phyloP scores from a whole-genome alignment of 176 grass and related monocot genomes.

The Pharus latifolius region DNA sequence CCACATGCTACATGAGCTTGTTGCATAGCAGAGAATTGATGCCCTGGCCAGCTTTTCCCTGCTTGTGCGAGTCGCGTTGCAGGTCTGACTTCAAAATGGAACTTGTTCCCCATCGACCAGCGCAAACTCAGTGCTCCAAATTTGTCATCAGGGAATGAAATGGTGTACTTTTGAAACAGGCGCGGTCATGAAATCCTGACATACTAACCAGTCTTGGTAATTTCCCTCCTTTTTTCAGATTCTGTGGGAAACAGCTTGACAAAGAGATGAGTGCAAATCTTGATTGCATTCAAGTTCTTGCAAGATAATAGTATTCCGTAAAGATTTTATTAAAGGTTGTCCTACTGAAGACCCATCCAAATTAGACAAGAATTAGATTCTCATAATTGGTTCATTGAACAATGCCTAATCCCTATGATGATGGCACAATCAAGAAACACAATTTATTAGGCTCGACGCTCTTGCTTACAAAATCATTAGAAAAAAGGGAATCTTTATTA shows the following conservation, averaged over 20 bases:
- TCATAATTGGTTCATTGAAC: conserved; percentile 14
- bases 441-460: conserved; percentile 24
- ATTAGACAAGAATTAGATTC: conserved; percentile 31
- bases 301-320: background rate
- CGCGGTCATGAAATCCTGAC: background rate
- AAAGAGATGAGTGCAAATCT: conserved; percentile 14
- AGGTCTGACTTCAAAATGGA: background rate
- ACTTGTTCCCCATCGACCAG: background rate
- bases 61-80: background rate
- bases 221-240: background rate
- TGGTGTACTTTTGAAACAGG: background rate
- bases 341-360: background rate
- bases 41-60: background rate
- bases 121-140: background rate
- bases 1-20: conserved; percentile 15
- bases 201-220: background rate
- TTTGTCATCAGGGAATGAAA: background rate
- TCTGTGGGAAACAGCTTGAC: conserved; percentile 8
- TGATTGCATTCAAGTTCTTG: background rate
- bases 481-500: conserved; percentile 23
- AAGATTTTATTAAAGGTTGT: background rate
- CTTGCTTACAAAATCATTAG: conserved; percentile 21
- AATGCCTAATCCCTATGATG: background rate
- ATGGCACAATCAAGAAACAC: background rate
- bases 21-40: conserved; percentile 13